Conservation (phyloP, 2,329 filamentous ascomycete genomes). For the Exophiala spinifera region DNA sequence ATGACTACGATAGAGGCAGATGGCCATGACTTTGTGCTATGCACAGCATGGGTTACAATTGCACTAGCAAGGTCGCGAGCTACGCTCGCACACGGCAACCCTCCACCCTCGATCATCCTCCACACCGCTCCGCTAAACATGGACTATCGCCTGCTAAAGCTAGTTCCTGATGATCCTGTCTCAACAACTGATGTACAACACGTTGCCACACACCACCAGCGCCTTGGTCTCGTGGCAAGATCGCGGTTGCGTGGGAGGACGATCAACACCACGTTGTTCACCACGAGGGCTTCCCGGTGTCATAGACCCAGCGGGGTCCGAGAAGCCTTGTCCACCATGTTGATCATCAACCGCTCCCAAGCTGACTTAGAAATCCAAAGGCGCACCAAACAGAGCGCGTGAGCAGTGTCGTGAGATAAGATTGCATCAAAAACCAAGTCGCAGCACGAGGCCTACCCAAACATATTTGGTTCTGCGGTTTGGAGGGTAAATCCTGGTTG, state of each 20-base stretch:
- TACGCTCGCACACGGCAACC: not conserved
- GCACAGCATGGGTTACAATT: not conserved
- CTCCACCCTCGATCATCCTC: not conserved
- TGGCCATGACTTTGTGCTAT: not conserved
- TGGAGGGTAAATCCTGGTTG: too few relatives aligned
- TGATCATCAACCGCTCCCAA: not conserved
- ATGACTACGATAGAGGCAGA: not conserved
- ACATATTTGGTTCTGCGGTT: too few relatives aligned
- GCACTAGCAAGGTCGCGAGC: not conserved
- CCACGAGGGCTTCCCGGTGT: not conserved
- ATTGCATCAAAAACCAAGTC: too few relatives aligned
- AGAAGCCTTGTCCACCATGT: conserved; percentile 7
- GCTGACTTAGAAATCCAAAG: not conserved
- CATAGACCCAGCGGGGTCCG: not conserved
- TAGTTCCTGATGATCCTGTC: conserved; percentile 16
- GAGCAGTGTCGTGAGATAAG: too few relatives aligned
- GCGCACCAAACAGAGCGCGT: too few relatives aligned
- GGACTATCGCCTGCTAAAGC: conserved; percentile 1
- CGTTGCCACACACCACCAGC: not conserved
- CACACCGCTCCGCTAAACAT: not conserved
- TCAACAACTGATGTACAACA: too few relatives aligned
- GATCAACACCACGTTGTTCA: conserved; percentile 6
- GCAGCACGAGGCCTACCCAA: too few relatives aligned
- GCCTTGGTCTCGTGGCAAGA: conserved; percentile 2
- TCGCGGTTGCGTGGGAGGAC: not conserved